Conservation (phyloP, 108 stramenopile species). For the Discostella pseudostelligera region DNA sequence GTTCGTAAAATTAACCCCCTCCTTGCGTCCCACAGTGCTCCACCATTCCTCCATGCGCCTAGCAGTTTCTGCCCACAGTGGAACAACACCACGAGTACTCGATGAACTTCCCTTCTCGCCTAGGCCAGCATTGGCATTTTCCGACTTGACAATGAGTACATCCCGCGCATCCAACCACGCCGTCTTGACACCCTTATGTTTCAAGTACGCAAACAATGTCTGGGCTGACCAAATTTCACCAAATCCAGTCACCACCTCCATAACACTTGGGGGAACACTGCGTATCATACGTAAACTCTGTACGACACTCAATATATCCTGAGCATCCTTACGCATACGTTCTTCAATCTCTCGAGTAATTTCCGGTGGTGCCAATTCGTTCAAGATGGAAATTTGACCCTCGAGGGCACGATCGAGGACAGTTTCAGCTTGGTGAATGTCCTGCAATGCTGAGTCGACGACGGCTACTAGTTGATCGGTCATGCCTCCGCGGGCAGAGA, state of each 20-base stretch:
- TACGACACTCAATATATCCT: conserved; percentile 65
- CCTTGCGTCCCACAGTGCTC: conserved; percentile 46
- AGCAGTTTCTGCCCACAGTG: conserved; percentile 57
- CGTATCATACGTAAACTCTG: conserved; percentile 69
- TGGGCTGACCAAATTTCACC: conserved; percentile 91
- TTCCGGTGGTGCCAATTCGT: conserved; percentile 52
- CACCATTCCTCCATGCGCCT: conserved; percentile 51
- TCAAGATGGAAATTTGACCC: conserved; percentile 41
- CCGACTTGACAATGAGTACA: conserved; percentile 68
- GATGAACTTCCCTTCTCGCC: conserved; percentile 69
- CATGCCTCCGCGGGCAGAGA: conserved; percentile 87
- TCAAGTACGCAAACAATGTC: conserved; percentile 71
- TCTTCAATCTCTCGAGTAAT: conserved; percentile 52
- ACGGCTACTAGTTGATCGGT: conserved; percentile 68
- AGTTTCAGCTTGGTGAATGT: conserved; percentile 50
- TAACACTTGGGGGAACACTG: conserved; percentile 66
- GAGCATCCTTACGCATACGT: conserved; percentile 56
- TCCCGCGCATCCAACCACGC: conserved; percentile 84
- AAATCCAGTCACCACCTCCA: conserved; percentile 86
- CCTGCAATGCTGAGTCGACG: conserved; percentile 59
- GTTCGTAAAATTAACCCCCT: conserved; percentile 47
- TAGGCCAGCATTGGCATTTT: conserved; percentile 53
- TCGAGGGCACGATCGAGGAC: conserved; percentile 48
- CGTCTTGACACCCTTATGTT: conserved; percentile 37
- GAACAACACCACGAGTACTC: conserved; percentile 58